Evolutionary conservation across 257 asterid genomes (phyloP).

Genomic region (Jacaranda mimosifolia): DNA sequence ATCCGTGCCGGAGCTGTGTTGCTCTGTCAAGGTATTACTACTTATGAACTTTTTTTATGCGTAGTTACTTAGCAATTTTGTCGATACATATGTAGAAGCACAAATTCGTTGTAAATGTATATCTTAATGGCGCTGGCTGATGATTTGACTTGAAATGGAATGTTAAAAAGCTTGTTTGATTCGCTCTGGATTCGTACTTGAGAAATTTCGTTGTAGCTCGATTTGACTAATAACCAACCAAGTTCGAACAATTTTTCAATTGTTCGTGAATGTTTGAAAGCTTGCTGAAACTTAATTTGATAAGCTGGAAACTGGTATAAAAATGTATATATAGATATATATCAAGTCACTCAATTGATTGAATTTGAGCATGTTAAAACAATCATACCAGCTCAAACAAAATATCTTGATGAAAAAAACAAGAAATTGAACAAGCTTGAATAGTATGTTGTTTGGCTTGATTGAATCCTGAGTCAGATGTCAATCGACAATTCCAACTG

Average conservation of each 20-base stretch:
- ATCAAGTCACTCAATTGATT: neutral
- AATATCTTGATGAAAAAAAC: neutral
- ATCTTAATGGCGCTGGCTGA: neutral
- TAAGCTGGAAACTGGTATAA: neutral
- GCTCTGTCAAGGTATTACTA: constrained; percentile 69
- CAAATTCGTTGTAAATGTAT: neutral
- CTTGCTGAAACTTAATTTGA: neutral
- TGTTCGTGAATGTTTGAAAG: neutral
- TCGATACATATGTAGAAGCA: neutral
- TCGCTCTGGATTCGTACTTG: neutral
- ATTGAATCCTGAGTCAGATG: neutral
- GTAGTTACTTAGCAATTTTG: neutral
- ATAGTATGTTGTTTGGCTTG: neutral
- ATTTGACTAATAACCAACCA: neutral
- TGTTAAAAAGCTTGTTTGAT: neutral
- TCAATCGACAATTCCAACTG: no score
- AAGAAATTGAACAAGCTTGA: neutral
- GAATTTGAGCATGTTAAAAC: neutral
- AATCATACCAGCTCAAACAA: neutral
- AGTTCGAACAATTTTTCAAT: neutral
- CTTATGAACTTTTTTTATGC: neutral
- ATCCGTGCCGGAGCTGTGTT: constrained; percentile 86
- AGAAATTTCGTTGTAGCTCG: neutral
- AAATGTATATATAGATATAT: neutral
- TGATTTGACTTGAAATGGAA: neutral